Evolutionary conservation across 306 rosid genomes (phyloP), one percentile per base, ranked within the genome.

Genomic region (Sphenostylis stenocarpa): DNA sequence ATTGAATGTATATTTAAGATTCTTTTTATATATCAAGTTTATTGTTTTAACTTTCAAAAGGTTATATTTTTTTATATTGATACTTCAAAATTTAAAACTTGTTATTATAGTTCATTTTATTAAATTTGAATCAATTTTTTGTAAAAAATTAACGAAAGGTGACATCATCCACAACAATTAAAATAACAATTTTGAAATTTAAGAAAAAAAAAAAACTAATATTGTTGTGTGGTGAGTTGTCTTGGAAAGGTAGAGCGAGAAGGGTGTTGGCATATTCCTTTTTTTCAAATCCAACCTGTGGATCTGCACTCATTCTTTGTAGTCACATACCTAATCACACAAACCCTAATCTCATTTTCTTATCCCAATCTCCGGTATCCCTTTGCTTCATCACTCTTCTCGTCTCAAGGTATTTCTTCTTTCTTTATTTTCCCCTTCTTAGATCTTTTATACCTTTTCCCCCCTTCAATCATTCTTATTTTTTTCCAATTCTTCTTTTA

Each of bases 371-470:
- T 28, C 39, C 6, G 19, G 38, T 28, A 19, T 23, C n/a, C 19
- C 21, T 29, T 75, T 58, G 17, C 56, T 33, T 71, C n/a, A n/a
- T n/a, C n/a, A n/a, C 71, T 15, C 76, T 55, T 9, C 52, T 53
- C 70, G 23, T 36, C 52, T 48, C 66, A 39, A 86, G 93, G 90
- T 90, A 88, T 47, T 28, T 60, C 44, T n/a, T n/a, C n/a, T n/a
- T n/a, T n/a, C n/a, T n/a, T n/a, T n/a, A n/a, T n/a, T 3, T 67
- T 28, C 28, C 31, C 26, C 13, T 49, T 2, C 0, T 14, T 23
- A 12, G 16, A 31, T 56, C 66, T 52, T 36, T 6, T 24, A 10
- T 3, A 4, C 4, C 17, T 6, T 56, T 62, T 3, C 28, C 4
- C n/a, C 34, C 8, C 10, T 9, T 60, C 52, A 29, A 9, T 70